phyloP scores from a whole-genome alignment of 257 asterid species.

The Rubia yunnanensis region DNA sequence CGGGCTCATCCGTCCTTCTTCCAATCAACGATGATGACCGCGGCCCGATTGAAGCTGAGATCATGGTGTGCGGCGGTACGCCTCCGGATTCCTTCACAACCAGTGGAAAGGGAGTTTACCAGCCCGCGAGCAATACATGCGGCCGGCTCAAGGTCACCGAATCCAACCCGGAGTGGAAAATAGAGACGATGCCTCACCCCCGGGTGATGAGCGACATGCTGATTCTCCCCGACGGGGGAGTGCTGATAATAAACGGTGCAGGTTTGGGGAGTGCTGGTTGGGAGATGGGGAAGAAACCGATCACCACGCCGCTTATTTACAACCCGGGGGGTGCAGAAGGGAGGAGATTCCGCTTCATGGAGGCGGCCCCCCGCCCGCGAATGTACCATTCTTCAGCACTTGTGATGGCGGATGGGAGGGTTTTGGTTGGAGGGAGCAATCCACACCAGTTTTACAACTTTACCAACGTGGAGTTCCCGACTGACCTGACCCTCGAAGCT shows the following conservation, averaged over 20 bases:
- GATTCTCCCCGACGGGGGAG: slow-evolving; percentile 43
- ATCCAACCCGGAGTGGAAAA: slow-evolving; percentile 31
- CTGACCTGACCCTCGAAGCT: slow-evolving; percentile 60
- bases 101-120: slow-evolving; percentile 19
- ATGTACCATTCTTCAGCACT: slow-evolving; percentile 60
- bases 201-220: slow-evolving; percentile 73
- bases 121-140: slow-evolving; percentile 35
- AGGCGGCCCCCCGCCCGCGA: slow-evolving; percentile 32
- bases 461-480: slow-evolving; percentile 41
- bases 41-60: slow-evolving; percentile 18
- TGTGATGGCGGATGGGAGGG: slow-evolving; percentile 43
- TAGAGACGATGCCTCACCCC: slow-evolving; percentile 54
- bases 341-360: slow-evolving; percentile 26
- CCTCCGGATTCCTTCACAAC: slow-evolving; percentile 19
- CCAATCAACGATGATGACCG: slow-evolving; percentile 36
- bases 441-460: slow-evolving; percentile 54
- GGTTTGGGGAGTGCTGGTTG: slow-evolving; percentile 54
- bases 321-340: slow-evolving; percentile 3
- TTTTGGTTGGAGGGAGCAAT: slow-evolving; percentile 60
- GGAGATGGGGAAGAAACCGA: slow-evolving; percentile 40
- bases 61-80: slow-evolving; percentile 71
- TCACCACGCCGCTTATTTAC: slow-evolving; percentile 43
- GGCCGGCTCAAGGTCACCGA: slow-evolving; percentile 38
- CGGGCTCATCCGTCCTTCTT: slow-evolving; percentile 58
- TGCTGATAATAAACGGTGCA: slow-evolving; percentile 55